Percentiles rank a stretch among this genome's conserved stretches.
phyloP scores from a whole-genome alignment of 306 rosid species.

The Quercus variabilis region DNA sequence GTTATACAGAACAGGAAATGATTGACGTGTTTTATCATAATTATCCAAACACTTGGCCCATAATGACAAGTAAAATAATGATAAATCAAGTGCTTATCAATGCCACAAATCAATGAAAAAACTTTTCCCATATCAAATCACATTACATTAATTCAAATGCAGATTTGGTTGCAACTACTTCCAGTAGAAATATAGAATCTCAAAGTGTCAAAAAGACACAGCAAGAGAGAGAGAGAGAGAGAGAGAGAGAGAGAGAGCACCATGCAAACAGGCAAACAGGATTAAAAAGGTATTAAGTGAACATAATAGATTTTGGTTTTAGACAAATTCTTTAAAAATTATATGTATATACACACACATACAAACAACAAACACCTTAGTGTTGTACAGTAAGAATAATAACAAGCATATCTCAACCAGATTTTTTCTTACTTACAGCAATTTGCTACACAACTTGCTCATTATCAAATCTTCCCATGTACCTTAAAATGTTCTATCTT shows the following conservation, averaged over 20 bases:
- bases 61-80: neutral
- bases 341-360: no score
- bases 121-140: neutral
- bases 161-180: neutral
- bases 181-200: neutral
- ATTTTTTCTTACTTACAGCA: neutral
- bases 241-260: neutral
- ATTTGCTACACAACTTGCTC: neutral
- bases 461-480: neutral
- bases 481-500: neutral
- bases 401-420: neutral
- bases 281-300: neutral
- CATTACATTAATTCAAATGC: neutral
- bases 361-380: neutral
- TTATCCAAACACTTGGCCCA: neutral
- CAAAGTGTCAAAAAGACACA: neutral
- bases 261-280: neutral
- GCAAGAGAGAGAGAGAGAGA: neutral
- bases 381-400: neutral
- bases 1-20: neutral
- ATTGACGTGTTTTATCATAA: neutral
- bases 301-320: neutral
- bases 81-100: neutral
- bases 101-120: neutral
- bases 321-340: neutral